phyloP scores from a whole-genome alignment of 2,329 filamentous ascomycete genomes.

The Zymoseptoria crescenta region DNA sequence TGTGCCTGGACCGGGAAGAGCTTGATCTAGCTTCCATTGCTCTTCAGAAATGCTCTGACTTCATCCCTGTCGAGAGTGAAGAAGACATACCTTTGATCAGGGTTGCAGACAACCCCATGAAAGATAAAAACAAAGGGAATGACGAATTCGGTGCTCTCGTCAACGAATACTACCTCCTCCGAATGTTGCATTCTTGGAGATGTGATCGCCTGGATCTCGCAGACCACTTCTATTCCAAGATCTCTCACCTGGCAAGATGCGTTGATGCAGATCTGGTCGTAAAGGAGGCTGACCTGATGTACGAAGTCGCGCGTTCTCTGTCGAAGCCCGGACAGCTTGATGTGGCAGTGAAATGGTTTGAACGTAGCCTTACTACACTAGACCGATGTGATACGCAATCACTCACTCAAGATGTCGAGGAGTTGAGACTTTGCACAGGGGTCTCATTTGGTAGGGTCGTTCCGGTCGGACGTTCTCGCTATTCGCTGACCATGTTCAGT shows the following conservation, averaged over 20 bases:
- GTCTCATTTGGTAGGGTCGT: constrained; percentile 42
- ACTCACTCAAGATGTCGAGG: constrained; percentile 52
- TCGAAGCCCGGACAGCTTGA: constrained; percentile 45
- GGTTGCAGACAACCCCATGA: constrained; percentile 7
- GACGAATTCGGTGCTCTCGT: constrained; percentile 37
- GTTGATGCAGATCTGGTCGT: constrained; percentile 45
- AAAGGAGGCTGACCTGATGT: constrained; percentile 58
- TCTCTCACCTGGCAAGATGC: constrained; percentile 19
- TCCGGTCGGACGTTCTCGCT: not conserved
- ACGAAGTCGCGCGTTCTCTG: constrained; percentile 61
- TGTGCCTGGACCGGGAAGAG: constrained; percentile 54
- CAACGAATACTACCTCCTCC: constrained; percentile 57
- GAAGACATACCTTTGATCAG: constrained; percentile 18
- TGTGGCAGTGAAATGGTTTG: constrained; percentile 63
- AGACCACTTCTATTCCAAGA: constrained; percentile 66
- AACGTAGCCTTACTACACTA: constrained; percentile 56
- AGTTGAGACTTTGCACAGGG: constrained; percentile 59
- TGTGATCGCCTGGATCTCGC: constrained; percentile 66
- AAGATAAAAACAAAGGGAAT: constrained; percentile 21
- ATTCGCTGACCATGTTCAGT: constrained; percentile 22
- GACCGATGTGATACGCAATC: constrained; percentile 47
- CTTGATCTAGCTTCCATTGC: constrained; percentile 51
- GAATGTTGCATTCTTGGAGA: constrained; percentile 66
- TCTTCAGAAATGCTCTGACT: constrained; percentile 53
- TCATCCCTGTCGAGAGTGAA: constrained; percentile 14